Evolutionary conservation across 192 early-diverging fungal genomes (phyloP), one percentile per base, ranked within the genome.

Genomic region (Rhizophagus clarus): DNA sequence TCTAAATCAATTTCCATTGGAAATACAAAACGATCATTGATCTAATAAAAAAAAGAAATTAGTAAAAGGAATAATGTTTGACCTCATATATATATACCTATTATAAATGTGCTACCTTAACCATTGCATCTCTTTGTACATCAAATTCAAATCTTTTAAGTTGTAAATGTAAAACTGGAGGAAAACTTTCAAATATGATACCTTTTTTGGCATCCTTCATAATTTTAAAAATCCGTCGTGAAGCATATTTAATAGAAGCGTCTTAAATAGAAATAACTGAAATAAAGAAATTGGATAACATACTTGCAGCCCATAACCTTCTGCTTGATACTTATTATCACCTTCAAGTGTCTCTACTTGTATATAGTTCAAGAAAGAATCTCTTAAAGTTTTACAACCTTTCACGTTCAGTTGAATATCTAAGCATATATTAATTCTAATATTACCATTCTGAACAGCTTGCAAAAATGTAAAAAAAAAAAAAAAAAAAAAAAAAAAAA

Each of bases 91-190:
- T 67, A 26, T 3, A 72, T 60, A 51, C n/a, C n/a, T 77, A 76
- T 20, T 24, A 24, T 1, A 11, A 62, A 37, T 40, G 8, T 40
- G 8, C 7, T 9, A 92, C 91, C 84, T 98, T 98, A 79, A 98
- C 93, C 92, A 96, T 94, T 7, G 87, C 87, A 82, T 97, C 97
- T 56, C 90, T 86, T 85, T 92, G 88, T 79, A 97, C 92, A 82
- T 99, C 97, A 84, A 97, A 99, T 84, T 99, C 98, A 82, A 98
- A 99, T n/a, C 98, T 90, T 86, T 98, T 98, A 80, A 99, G 86
- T 82, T 98, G 98, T 71, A 99, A 84, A 82, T 99, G 97, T 56
- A 99, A 84, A 24, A 99, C 95, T 7, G 95, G 96, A 61, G 98
- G 98, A 76, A 98, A 94, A 26, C 86, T 86, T 81, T 93, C 91